phyloP scores from a whole-genome alignment of 352 stramenopile genomes.

The Saprolegnia diclina region DNA sequence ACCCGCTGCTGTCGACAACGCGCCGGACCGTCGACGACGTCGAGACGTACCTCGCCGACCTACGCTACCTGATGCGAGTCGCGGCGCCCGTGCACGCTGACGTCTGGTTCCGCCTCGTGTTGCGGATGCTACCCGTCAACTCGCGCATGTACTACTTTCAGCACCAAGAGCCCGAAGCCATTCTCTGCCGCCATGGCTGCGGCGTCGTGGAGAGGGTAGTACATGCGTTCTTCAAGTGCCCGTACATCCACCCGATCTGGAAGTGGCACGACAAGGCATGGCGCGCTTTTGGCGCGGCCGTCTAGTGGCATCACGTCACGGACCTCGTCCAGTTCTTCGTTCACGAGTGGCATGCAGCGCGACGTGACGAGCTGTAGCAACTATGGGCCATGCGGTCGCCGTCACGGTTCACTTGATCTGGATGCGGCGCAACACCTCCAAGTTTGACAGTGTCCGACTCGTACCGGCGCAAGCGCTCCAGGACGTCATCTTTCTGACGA shows the following conservation, averaged over 20 bases:
- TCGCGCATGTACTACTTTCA: not conserved
- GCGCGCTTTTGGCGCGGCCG: not conserved
- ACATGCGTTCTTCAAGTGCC: not conserved
- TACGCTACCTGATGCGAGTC: not conserved
- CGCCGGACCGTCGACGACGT: not conserved
- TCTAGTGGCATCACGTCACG: not conserved
- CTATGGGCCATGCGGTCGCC: not conserved
- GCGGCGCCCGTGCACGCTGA: constrained; percentile 2
- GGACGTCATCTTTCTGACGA: not conserved
- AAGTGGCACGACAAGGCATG: not conserved
- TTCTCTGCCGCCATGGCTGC: not conserved
- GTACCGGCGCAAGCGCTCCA: not conserved
- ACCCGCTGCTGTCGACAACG: not conserved
- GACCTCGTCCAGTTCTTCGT: not conserved
- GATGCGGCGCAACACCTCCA: not conserved
- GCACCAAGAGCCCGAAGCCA: not conserved
- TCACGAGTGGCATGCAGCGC: not conserved
- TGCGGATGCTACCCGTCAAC: constrained; percentile 8
- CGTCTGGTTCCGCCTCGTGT: constrained; percentile 6
- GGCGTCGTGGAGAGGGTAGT: not conserved
- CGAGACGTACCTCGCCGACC: not conserved
- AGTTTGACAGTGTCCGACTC: not conserved
- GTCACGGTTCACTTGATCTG: not conserved
- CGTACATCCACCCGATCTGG: not conserved
- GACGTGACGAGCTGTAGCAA: not conserved